Percentiles rank a stretch among this genome's conserved stretches.
phyloP scores from a whole-genome alignment of 495 filamentous ascomycete species.

The Hypoxylon crocopeplum region DNA sequence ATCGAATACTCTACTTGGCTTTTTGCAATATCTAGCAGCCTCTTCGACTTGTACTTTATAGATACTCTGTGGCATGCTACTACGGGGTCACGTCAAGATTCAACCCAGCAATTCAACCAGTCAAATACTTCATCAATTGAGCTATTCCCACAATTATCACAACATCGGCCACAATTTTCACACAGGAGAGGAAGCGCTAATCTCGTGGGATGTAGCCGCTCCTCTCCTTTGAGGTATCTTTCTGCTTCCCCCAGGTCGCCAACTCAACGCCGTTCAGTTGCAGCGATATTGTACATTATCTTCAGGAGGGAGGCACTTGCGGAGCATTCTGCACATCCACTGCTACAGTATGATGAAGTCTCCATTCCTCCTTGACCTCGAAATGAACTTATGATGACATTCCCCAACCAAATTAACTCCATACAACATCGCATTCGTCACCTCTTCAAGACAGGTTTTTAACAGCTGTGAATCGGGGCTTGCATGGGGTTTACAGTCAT shows the following conservation, averaged over 20 bases:
- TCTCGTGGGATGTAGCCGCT: neutral
- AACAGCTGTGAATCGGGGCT: constrained; percentile 9
- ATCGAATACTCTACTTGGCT: too few relatives aligned
- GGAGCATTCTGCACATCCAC: constrained; percentile 20
- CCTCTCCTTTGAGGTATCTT: constrained; percentile 22
- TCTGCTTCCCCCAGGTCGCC: neutral
- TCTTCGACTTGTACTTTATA: too few relatives aligned
- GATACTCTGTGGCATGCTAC: too few relatives aligned
- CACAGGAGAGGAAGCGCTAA: constrained; percentile 11
- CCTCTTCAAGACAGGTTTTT: constrained; percentile 28
- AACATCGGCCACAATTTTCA: constrained; percentile 5
- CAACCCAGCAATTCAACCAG: too few relatives aligned
- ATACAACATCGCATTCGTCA: constrained; percentile 30
- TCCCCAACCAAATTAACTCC: constrained; percentile 32
- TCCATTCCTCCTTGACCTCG: neutral
- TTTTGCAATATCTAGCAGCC: too few relatives aligned
- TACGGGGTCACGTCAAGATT: too few relatives aligned
- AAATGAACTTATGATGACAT: constrained; percentile 7
- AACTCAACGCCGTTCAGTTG: neutral
- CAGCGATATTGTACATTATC: constrained; percentile 34
- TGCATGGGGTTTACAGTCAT: constrained; percentile 31
- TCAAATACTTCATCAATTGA: constrained; percentile 31
- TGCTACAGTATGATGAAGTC: constrained; percentile 1
- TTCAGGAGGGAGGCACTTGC: constrained; percentile 10
- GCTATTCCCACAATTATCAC: constrained; percentile 21